phyloP scores from a whole-genome alignment of 2,329 filamentous ascomycete species.

The Colletotrichum sp. region DNA sequence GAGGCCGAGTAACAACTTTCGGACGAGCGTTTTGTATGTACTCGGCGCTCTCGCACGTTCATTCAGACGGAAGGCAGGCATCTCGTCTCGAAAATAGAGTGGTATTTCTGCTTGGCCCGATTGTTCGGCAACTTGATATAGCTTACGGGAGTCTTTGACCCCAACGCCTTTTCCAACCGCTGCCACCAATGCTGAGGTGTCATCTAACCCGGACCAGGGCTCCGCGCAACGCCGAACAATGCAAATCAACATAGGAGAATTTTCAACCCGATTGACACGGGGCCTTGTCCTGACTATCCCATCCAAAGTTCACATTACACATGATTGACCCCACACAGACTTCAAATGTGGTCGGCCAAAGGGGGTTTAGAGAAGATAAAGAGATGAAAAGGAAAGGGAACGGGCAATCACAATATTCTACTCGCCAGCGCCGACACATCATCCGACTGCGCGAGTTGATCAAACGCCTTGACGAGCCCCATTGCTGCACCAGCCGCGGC shows the following conservation, averaged over 20 bases:
- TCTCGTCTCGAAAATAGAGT: not conserved
- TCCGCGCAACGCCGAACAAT: not conserved
- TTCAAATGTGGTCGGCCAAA: not conserved
- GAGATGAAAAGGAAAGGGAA: not conserved
- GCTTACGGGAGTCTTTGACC: not conserved
- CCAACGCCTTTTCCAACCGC: not conserved
- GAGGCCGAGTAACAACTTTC: not conserved
- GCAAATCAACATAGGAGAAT: not conserved
- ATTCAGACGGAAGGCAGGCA: not conserved
- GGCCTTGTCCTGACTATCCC: not conserved
- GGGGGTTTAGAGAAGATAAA: not conserved
- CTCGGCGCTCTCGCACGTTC: not conserved
- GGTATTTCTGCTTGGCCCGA: not conserved
- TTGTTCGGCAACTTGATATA: not conserved
- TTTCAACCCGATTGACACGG: not conserved
- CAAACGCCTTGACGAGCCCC: slow-evolving; percentile 36
- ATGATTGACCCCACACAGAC: not conserved
- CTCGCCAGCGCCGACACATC: slow-evolving; percentile 8
- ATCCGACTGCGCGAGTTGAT: slow-evolving; percentile 14
- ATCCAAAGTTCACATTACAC: not conserved
- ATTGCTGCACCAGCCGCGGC: slow-evolving; percentile 41
- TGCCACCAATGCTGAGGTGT: not conserved
- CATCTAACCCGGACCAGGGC: not conserved
- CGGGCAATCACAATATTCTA: not conserved
- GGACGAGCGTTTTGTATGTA: not conserved